phyloP scores from a whole-genome alignment of 768 basidiomycete genomes.

The Calocybe indica region DNA sequence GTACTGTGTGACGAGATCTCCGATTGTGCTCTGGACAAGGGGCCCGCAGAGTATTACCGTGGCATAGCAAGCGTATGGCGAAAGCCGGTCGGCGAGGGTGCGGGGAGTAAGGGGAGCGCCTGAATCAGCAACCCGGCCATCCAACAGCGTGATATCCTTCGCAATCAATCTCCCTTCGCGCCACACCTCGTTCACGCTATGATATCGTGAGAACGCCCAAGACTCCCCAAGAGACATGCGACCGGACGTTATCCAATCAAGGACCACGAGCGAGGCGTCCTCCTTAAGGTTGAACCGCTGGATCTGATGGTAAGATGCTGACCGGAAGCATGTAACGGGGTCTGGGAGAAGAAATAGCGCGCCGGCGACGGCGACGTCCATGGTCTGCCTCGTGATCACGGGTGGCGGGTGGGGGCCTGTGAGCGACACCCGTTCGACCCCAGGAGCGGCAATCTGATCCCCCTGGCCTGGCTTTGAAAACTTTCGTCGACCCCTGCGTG shows the following conservation, averaged over 20 bases:
- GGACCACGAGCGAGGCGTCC: conserved; percentile 60
- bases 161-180: conserved; percentile 59
- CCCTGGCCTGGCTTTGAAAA: conserved; percentile 79
- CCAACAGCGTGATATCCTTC: conserved; percentile 74
- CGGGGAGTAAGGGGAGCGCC: conserved; percentile 28
- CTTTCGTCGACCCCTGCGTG: conserved; percentile 83
- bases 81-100: conserved; percentile 53
- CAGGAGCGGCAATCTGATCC: conserved; percentile 12
- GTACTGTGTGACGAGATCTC: conserved; percentile 43
- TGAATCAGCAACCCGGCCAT: conserved; percentile 29
- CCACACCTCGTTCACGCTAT: conserved; percentile 80
- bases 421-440: too few species aligned
- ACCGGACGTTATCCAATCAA: conserved; percentile 94
- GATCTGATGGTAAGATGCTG: conserved; percentile 75
- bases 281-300: conserved; percentile 70
- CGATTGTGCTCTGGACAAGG: conserved; percentile 39
- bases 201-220: conserved; percentile 84
- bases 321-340: conserved; percentile 87
- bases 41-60: conserved; percentile 80
- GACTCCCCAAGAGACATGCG: conserved; percentile 79
- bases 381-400: conserved; percentile 51
- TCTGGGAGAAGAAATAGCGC: conserved; percentile 83
- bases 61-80: conserved; percentile 88
- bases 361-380: conserved; percentile 52
- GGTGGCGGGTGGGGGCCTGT: background rate